Evolutionary conservation across 2,329 filamentous ascomycete species (phyloP).

Genomic region (Fusarium sp.): DNA sequence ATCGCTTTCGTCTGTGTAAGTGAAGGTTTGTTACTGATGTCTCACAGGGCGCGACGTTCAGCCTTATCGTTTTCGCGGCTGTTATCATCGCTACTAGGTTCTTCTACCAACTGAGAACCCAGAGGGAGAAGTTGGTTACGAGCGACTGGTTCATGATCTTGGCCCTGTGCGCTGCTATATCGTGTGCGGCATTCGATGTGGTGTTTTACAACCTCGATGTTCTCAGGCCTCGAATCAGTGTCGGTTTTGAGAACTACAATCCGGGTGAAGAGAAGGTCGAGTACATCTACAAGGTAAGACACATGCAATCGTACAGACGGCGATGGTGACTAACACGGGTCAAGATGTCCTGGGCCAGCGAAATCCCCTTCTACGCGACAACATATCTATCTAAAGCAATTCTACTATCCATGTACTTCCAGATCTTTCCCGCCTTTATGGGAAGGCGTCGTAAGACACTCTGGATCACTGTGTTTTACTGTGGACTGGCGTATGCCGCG

Average conservation of each 20-base stretch:
- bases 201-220: conserved; percentile 17
- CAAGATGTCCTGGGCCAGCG: conserved; percentile 35
- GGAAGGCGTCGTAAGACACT: conserved; percentile 21
- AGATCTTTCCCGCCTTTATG: conserved; percentile 28
- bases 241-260: conserved; percentile 23
- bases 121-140: conserved; percentile 7
- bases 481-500: conserved; percentile 6
- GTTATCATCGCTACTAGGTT: conserved; percentile 15
- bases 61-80: conserved; percentile 10
- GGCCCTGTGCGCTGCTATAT: conserved; percentile 17
- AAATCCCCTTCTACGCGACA: conserved; percentile 30
- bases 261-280: conserved; percentile 15
- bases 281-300: conserved; percentile 29
- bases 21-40: not conserved
- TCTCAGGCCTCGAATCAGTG: conserved; percentile 25
- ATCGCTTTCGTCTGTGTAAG: not conserved
- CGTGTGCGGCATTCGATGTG: conserved; percentile 20
- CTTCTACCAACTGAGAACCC: conserved; percentile 22
- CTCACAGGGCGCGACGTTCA: conserved; percentile 9
- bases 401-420: conserved; percentile 24
- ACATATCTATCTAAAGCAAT: conserved; percentile 31
- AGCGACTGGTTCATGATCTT: conserved; percentile 31
- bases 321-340: not conserved
- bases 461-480: conserved; percentile 17
- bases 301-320: accelerated